Percentiles rank a stretch among this genome's conserved stretches.
These are phyloP conservation scores for Populus deltoides DNA, from an alignment of 345 rosid species.

Conservation along the genomic window DNA sequence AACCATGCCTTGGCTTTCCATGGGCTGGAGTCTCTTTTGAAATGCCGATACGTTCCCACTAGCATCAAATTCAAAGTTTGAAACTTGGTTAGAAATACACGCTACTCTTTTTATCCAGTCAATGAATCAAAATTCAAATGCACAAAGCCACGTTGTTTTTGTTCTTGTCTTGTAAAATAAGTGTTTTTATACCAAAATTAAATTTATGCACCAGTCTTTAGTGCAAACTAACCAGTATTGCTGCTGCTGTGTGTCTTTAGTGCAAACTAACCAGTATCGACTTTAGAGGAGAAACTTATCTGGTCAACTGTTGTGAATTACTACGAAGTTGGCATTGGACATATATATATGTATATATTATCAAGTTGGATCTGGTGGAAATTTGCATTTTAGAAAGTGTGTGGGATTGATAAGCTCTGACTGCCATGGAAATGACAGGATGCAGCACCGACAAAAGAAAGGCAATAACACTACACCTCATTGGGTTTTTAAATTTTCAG, in stretches of 20 bases:
- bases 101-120: background rate
- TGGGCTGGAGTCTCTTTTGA: background rate
- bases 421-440: background rate
- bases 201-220: too few species aligned
- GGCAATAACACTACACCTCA: background rate
- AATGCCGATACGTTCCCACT: conserved; percentile 4
- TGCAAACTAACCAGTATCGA: too few species aligned
- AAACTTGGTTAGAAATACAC: background rate
- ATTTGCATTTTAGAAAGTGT: too few species aligned
- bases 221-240: too few species aligned
- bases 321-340: too few species aligned
- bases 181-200: too few species aligned
- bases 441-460: background rate
- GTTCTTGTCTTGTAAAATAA: too few species aligned
- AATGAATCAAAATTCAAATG: background rate
- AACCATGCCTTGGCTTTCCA: background rate
- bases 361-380: too few species aligned
- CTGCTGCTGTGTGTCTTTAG: too few species aligned
- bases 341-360: fast-evolving
- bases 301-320: too few species aligned
- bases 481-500: too few species aligned
- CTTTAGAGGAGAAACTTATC: too few species aligned
- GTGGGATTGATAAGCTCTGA: background rate
- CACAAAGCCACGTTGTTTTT: background rate
- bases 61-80: background rate